Evolutionary conservation across 495 filamentous ascomycete genomes (phyloP), one percentile per base, ranked within the genome.

Genomic region (Schizothecium vesticola): DNA sequence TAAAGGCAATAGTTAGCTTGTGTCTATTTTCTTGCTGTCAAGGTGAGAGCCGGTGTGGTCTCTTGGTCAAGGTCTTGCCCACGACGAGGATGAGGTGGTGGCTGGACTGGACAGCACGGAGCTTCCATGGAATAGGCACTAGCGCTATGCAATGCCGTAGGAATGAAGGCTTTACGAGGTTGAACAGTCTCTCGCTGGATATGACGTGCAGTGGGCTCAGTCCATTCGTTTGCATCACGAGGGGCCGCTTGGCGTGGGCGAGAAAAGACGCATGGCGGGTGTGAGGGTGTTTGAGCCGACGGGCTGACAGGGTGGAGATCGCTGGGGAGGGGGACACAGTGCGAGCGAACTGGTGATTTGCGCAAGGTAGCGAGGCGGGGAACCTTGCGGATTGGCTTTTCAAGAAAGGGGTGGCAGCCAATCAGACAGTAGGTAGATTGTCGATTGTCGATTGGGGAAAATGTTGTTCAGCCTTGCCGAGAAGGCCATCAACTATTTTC

Each of bases 401-500:
- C 28, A 9, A 9, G 33, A 16, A 36, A 51, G 36, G 6, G 36
- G 36, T 4, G 36, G 12, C 16, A 2, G 26, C 59, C 59, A 61
- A 61, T 61, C 24, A 61, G 7, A 3, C 2, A 31, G 59, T 12
- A 19, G 23, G 1, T 33, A 2, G 23, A 26, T 23, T 61, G 13
- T 61, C 23, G 23, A 26, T 23, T 26, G 21, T 4, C 16, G 57
- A 23, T 23, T 26, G 26, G 24, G 23, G 59, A 21, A 61, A 21
- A 61, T 21, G 23, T 61, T 61, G 26, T 5, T 70, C 69, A 71
- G 69, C 69, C 66, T 71, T 69, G 66, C 62, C 13, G 64, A 64
- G 24, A 65, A 70, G 69, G 69, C 69, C 36, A 31, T 21, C 16
- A 69, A 70, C 56, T n/a, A n/a, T 61, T 67, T 69, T 69, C 61